Evolutionary conservation across 257 asterid genomes (phyloP), one percentile per base, ranked within the genome.

Genomic region (Salvia miltiorrhiza): DNA sequence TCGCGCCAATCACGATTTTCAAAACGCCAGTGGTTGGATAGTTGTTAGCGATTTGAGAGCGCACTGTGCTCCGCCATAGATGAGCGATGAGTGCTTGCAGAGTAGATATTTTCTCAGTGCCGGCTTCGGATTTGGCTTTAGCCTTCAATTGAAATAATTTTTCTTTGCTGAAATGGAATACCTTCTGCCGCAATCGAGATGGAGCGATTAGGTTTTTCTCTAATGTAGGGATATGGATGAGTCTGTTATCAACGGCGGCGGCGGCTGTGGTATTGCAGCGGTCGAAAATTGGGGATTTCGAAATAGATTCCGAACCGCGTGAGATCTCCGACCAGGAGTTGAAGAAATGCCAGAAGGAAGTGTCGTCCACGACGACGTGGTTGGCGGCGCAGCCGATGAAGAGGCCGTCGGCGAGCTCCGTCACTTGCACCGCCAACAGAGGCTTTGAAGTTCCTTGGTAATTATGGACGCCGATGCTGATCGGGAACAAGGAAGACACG

Each of bases 31-130:
- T 5, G 1, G 10, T 19, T 4, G 1, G 0, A 8, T 7, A 3
- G 19, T 21, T n/a, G 2, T n/a, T n/a, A n/a, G 30, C 0, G 47
- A 16, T 24, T 3, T 32, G 53, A 44, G 52, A n/a, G 3, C 69
- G 37, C 41, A 47, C 58, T 37, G 5, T 65, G 72, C 39, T 69
- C 62, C 74, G 57, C 93, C 90, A 84, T 2, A 80, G 10, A 58
- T 72, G 83, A 20, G 88, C 87, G 0, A 70, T 39, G 33, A 82
- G 26, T 0, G 90, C 81, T 43, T 87, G 93, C 9, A 87, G 55
- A 1, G 87, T 59, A 2, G 87, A 80, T 39, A 80, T 78, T 3
- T 33, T 71, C 20, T 69, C 50, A 4, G 40, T 57, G 0, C 62
- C 69, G 9, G 73, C 73, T 49, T 83, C 81, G 1, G 77, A 3